Evolutionary conservation across 2,329 filamentous ascomycete species (phyloP).

Genomic region (Cladosporium austrohemisphaericum): DNA sequence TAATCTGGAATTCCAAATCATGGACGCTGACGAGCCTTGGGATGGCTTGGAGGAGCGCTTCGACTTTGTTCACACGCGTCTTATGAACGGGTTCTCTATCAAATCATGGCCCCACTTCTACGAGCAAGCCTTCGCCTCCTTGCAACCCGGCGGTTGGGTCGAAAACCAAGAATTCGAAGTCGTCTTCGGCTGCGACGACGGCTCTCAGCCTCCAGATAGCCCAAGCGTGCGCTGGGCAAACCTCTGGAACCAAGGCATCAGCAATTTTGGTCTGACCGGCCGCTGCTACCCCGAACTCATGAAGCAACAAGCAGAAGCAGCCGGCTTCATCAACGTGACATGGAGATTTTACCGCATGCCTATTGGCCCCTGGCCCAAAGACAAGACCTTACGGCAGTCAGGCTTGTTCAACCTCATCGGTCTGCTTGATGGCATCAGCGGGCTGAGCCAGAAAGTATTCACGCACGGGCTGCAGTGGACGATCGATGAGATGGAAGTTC

Average conservation of each 20-base stretch:
- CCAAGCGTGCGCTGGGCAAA: constrained; percentile 22
- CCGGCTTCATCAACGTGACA: constrained; percentile 33
- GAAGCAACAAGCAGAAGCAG: constrained; percentile 33
- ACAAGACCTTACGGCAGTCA: constrained; percentile 24
- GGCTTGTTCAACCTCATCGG: constrained; percentile 26
- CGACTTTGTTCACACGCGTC: constrained; percentile 30
- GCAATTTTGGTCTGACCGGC: constrained; percentile 23
- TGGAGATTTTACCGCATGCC: constrained; percentile 29
- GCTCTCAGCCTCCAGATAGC: constrained; percentile 30
- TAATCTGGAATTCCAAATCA: constrained; percentile 26
- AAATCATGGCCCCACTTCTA: constrained; percentile 28
- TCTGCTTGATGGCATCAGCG: constrained; percentile 26
- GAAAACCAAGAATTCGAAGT: constrained; percentile 39
- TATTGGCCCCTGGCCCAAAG: constrained; percentile 28
- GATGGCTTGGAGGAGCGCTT: constrained; percentile 23
- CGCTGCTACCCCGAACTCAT: constrained; percentile 29
- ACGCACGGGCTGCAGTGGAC: constrained; percentile 28
- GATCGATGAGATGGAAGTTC: constrained; percentile 27
- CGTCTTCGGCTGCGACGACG: constrained; percentile 27
- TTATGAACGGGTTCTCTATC: constrained; percentile 27
- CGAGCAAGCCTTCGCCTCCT: constrained; percentile 22
- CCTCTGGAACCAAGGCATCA: constrained; percentile 25
- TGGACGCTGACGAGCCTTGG: constrained; percentile 24
- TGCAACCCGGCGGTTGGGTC: constrained; percentile 37
- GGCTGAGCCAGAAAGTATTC: constrained; percentile 26